Base-by-base conservation (phyloP, 2,329 filamentous ascomycete species). In the Mycosphaerella sp. region DNA sequence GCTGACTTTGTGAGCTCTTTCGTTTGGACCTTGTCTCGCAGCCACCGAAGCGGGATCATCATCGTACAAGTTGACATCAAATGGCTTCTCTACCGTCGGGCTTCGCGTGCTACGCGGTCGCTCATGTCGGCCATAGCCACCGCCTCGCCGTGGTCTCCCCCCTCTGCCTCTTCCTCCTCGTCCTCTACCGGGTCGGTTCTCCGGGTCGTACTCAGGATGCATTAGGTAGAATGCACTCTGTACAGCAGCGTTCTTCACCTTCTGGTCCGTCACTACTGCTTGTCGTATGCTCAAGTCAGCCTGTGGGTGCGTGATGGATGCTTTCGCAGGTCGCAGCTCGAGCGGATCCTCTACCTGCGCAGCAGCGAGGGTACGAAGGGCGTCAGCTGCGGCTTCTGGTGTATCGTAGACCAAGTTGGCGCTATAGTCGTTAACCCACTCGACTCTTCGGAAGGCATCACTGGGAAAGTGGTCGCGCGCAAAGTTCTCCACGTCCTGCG, bases 351-450 rank as follows among this genome's bases (percentile, higher is more conserved):
- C 47, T n/a, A 59, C 56, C 8, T 61, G 55, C 40, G 59, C 9
- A n/a, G 54, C 66, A 11, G 76, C 73, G 45, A 86, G 73, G 3
- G 75, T 73, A 32, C 69, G 64, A 23, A 86, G 72, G 17, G 82
- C 82, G 48, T 76, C 69, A 4, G 75, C 64, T 1, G 82, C 83
- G 10, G 78, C 71, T 43, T 78, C 74, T 10, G 75, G 66, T 36
- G 74, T 77, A 53, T 76, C 75, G 73, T 93, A 97, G 49, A 95
- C 72, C 50, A 96, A 76, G 68, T 97, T 97, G 58, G 89, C 89
- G 0, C 89, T 92, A 6, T 82, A 84, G 70, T 98, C 93, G 69
- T 97, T 89, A 61, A 98, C 89, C 93, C 93, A 98, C 73, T 97
- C 90, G 59, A 96, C 77, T 57, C 81, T 79, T 53, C 80, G 75